Evolutionary conservation across 495 filamentous ascomycete genomes (phyloP).

Genomic region (Umbilicaria muhlenbergii): DNA sequence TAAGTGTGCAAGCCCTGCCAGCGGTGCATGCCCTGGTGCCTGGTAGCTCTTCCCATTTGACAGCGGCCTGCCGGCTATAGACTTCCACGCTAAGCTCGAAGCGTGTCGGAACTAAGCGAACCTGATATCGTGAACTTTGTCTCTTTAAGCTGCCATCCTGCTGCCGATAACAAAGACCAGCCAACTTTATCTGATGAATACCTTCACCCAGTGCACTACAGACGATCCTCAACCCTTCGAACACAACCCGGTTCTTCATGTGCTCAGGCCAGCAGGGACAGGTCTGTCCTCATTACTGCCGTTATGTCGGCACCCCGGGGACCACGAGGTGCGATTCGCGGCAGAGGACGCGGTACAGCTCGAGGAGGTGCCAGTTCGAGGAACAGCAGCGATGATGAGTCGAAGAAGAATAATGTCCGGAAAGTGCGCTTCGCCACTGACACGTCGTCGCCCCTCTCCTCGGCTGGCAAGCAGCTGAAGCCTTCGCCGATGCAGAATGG

Average conservation of each 20-base stretch:
- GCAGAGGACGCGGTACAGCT: slow-evolving; percentile 1
- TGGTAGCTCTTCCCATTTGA: too few relatives aligned
- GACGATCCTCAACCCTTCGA: too few relatives aligned
- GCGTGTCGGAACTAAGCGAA: too few relatives aligned
- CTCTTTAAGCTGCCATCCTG: too few relatives aligned
- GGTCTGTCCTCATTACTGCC: slow-evolving; percentile 5
- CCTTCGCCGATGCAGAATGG: not conserved
- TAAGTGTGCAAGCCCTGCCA: too few relatives aligned
- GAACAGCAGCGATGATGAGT: slow-evolving; percentile 1
- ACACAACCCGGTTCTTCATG: slow-evolving; percentile 4
- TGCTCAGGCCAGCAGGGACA: not conserved
- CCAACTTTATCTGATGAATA: too few relatives aligned
- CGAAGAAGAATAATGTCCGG: not conserved
- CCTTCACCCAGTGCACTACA: too few relatives aligned
- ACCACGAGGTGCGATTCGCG: slow-evolving; percentile 2
- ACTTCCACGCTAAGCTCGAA: too few relatives aligned
- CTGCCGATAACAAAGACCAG: too few relatives aligned
- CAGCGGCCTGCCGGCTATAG: too few relatives aligned
- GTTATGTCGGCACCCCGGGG: slow-evolving; percentile 11
- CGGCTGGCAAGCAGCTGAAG: not conserved
- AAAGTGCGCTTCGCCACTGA: not conserved
- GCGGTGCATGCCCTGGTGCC: too few relatives aligned
- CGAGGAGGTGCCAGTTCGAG: slow-evolving; percentile 4
- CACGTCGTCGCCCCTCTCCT: not conserved
- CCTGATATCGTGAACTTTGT: too few relatives aligned